Conservation (phyloP, 192 early-diverging fungal genomes). For the Diversispora epigaea region DNA sequence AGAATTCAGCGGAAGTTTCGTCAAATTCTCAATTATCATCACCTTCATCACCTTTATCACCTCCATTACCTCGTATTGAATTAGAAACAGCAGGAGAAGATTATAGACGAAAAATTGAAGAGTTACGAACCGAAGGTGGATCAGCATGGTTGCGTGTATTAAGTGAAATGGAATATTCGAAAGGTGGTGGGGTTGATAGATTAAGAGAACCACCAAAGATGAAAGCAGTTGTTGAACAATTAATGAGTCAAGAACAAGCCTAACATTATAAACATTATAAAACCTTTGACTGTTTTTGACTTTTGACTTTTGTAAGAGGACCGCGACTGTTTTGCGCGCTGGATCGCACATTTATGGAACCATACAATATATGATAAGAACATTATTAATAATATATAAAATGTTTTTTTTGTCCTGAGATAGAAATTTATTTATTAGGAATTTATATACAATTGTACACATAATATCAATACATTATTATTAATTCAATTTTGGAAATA, state of each 20-base stretch:
- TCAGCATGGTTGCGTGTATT: slow-evolving; percentile 53
- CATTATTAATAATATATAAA: too few relatives aligned
- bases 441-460: too few relatives aligned
- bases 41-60: slow-evolving; percentile 4
- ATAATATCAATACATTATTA: too few relatives aligned
- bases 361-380: too few relatives aligned
- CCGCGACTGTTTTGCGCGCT: too few relatives aligned
- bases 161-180: slow-evolving; percentile 48
- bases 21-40: slow-evolving; percentile 34
- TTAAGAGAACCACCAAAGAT: slow-evolving; percentile 18
- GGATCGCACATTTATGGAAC: too few relatives aligned
- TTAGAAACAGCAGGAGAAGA: slow-evolving; percentile 32
- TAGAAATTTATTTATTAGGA: too few relatives aligned
- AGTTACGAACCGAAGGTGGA: slow-evolving; percentile 54
- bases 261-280: background rate
- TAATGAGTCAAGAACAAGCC: background rate
- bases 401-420: too few relatives aligned
- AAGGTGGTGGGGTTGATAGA: slow-evolving; percentile 1
- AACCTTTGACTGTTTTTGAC: background rate
- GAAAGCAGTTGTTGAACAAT: background rate
- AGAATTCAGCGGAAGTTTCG: slow-evolving; percentile 22
- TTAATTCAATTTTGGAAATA: too few relatives aligned
- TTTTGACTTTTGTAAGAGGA: too few relatives aligned
- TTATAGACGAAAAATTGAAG: slow-evolving; percentile 51
- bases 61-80: slow-evolving; percentile 26